These are phyloP conservation scores for Pelargonium australe DNA, from an alignment of 441 rosid genomes.

Conservation along the genomic window DNA sequence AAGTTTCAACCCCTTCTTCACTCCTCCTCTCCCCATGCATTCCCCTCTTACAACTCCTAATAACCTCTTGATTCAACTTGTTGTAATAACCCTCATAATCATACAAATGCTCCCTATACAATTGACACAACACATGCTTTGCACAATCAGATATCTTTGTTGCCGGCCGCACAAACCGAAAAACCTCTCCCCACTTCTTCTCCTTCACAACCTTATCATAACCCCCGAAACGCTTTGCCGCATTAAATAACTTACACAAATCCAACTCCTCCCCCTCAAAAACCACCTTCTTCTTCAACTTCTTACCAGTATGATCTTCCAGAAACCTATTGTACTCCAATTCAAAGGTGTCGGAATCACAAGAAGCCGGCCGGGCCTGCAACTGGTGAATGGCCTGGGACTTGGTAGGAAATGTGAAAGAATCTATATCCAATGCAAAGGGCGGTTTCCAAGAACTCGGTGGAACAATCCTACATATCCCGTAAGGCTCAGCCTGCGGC, in stretches of 20 bases:
- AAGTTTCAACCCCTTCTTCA: slow-evolving; percentile 28
- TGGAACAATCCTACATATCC: slow-evolving; percentile 91
- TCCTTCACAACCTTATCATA: slow-evolving; percentile 61
- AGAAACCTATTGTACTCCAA: slow-evolving; percentile 75
- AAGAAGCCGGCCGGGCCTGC: slow-evolving; percentile 82
- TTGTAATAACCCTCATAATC: slow-evolving; percentile 70
- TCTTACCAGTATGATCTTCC: slow-evolving; percentile 66
- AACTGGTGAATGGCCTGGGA: slow-evolving; percentile 95
- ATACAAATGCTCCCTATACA: slow-evolving; percentile 72
- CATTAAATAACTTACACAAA: slow-evolving; percentile 80
- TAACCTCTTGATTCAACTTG: slow-evolving; percentile 35
- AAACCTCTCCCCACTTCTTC: slow-evolving; percentile 89
- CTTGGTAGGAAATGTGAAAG: slow-evolving; percentile 75
- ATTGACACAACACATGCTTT: slow-evolving; percentile 75
- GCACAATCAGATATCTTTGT: slow-evolving; percentile 76
- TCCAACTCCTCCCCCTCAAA: slow-evolving; percentile 89
- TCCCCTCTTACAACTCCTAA: slow-evolving; percentile 51
- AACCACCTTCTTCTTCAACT: slow-evolving; percentile 62
- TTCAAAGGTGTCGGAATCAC: slow-evolving; percentile 80
- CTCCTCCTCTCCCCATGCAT: slow-evolving; percentile 29
- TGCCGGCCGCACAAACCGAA: slow-evolving; percentile 56
- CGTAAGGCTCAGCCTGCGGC: slow-evolving; percentile 77
- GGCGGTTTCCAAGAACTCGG: slow-evolving; percentile 75
- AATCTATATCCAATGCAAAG: slow-evolving; percentile 57
- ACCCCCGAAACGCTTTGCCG: slow-evolving; percentile 88